Evolutionary conservation across 176 grass and related monocot genomes (phyloP), one percentile per base, ranked within the genome.

Genomic region (Oryza meridionalis): DNA sequence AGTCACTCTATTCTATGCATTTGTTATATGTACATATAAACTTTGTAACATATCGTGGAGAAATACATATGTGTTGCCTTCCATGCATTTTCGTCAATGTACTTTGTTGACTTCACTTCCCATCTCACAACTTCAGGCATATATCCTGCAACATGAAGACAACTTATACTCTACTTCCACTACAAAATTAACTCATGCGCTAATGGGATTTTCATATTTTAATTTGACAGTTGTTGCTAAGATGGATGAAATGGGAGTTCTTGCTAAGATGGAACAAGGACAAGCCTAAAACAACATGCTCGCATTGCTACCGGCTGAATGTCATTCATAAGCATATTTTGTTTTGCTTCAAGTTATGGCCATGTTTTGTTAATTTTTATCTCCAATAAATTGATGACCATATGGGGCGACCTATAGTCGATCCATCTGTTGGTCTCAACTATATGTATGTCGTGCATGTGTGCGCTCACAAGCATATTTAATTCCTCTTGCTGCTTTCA

Each of bases 101-200:
- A 77, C 21, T 16, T 77, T 15, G 2, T 64, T 76, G 47, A 26
- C 33, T 43, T 27, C 33, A 43, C 21, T 2, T 26, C 55, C n/a
- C 0, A 17, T 63, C 32, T 27, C 27, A 27, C 27, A 27, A 27
- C 27, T 27, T 27, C 1, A 27, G 27, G 27, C 27, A 27, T 27
- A 43, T 68, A 68, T 43, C 31, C 12, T 35, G 1, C 65, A 16
- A 17, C 65, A 68, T 4, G 33, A 68, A 68, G 22, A 9, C 14
- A 24, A 22, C 33, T 3, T 77, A 38, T 77, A 44, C 35, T 42
- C 4, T 42, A 8, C 4, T 14, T 43, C 32, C 32, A 38, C 22
- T 77, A 3, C 19, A 77, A 77, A 63, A 63, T 77, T 63, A 63
- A 77, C 53, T 44, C 75, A 43, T 17, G 53, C 14, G 12, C 75